Percentiles rank a stretch among this genome's conserved stretches.
phyloP scores from a whole-genome alignment of 2,329 filamentous ascomycete species.

The Aspergillus carbonarius region DNA sequence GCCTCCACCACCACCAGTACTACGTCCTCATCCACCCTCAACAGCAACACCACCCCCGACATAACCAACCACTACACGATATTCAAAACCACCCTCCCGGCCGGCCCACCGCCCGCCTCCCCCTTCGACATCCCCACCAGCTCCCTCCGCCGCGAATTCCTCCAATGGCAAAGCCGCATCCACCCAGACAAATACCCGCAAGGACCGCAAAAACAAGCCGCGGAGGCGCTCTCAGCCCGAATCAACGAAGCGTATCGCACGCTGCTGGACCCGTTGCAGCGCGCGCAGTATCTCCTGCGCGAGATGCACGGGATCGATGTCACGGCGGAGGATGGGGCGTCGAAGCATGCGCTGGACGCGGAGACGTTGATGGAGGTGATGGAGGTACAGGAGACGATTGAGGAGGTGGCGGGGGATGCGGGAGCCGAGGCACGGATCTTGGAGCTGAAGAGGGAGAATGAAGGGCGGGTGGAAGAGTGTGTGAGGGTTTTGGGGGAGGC shows the following conservation, averaged over 20 bases:
- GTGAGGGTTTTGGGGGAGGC: conserved; percentile 62
- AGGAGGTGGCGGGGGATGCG: conserved; percentile 55
- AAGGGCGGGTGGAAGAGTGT: conserved; percentile 62
- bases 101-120: conserved; percentile 73
- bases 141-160: conserved; percentile 77
- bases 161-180: conserved; percentile 67
- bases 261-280: conserved; percentile 70
- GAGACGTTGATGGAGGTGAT: conserved; percentile 82
- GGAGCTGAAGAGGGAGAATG: conserved; percentile 67
- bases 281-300: conserved; percentile 83
- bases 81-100: conserved; percentile 76
- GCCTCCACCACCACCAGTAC: conserved; percentile 19
- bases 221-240: conserved; percentile 73
- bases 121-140: conserved; percentile 72
- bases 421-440: conserved; percentile 60
- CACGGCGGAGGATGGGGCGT: conserved; percentile 68
- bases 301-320: conserved; percentile 70
- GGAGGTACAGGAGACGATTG: conserved; percentile 74
- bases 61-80: conserved; percentile 74
- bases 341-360: conserved; percentile 65
- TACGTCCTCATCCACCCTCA: neutral
- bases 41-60: conserved; percentile 29
- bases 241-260: conserved; percentile 95
- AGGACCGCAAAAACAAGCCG: conserved; percentile 54
- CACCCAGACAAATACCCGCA: conserved; percentile 52